Base-by-base conservation (phyloP, 176 grass and related monocot species). In the Oropetium thomaeum region DNA sequence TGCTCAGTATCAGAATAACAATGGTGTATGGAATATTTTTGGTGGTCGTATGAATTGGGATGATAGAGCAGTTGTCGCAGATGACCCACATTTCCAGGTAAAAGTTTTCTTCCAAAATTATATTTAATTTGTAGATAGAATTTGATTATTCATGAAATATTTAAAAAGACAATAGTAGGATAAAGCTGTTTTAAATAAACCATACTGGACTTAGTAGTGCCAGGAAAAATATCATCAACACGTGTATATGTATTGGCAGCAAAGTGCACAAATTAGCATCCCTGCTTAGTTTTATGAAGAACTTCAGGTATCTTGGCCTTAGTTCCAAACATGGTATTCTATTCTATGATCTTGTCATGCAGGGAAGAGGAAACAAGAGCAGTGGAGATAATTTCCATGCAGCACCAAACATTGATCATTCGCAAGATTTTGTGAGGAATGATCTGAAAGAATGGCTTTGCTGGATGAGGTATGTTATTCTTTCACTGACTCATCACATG, bases 61-160 rank as follows among this genome's bases (percentile, higher is more conserved):
- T 84, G 91, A 81, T 20, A 75, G 82, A 86, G 96, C 96, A 16
- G 58, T 98, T 81, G 96, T 98, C 53, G 96, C 89, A 65, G 96
- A 95, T 86, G 96, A 98, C 87, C 91, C 96, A 74, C 96, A 98
- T 89, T 98, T 98, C 64, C 91, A 98, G 82, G 96, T 98, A 58
- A 83, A 41, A 0, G 4, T 33, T 3, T 81, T 42, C 23, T 41
- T 84, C 23, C 26, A 54, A 70, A 59, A 7, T n/a, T 40, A 39
- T 38, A 61, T 63, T 64, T 48, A 31, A 33, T 16, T 66, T 38
- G 27, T 59, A 20, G 27, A 51, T 54, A 48, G 30, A 57, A 83
- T 44, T 71, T 58, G 38, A 41, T 74, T 41, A 14, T 74, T 4
- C 25, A 42, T 58, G 10, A 3, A 20, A 29, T 38, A 45, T 19